These are phyloP conservation scores for Russula dissimulans DNA, from an alignment of 768 basidiomycete species.

Conservation along the genomic window DNA sequence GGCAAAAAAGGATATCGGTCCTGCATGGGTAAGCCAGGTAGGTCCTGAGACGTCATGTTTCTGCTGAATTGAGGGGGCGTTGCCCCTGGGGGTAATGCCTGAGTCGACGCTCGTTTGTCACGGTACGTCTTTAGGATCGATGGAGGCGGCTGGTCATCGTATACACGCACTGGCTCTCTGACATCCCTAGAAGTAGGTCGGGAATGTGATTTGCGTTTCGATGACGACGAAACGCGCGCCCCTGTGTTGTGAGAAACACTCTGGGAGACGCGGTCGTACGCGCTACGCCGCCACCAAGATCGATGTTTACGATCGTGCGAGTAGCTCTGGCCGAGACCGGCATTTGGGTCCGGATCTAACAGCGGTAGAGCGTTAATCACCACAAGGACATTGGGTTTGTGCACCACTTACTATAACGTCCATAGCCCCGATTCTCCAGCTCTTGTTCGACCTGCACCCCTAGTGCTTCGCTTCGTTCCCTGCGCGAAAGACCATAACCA, in stretches of 20 bases:
- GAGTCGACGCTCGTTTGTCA: neutral
- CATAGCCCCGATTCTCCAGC: conserved; percentile 31
- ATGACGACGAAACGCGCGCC: conserved; percentile 14
- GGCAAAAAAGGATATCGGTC: neutral
- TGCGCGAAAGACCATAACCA: conserved; percentile 33
- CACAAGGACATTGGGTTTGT: neutral
- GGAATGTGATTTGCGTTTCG: conserved; percentile 17
- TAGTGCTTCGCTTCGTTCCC: conserved; percentile 46
- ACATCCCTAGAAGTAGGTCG: conserved; percentile 17
- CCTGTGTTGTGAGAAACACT: conserved; percentile 5
- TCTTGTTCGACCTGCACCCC: conserved; percentile 46
- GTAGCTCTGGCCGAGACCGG: neutral
- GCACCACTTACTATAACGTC: conserved; percentile 1
- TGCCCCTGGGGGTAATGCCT: neutral
- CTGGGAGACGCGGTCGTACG: conserved; percentile 19
- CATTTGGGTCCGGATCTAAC: neutral
- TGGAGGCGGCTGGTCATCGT: conserved; percentile 36
- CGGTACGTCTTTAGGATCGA: conserved; percentile 28
- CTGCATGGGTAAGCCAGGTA: neutral
- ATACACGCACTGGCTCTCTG: conserved; percentile 19
- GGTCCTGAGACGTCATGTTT: neutral
- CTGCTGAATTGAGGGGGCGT: neutral
- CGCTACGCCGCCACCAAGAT: conserved; percentile 20
- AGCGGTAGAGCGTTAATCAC: neutral
- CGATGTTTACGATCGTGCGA: conserved; percentile 3